phyloP scores from a whole-genome alignment of 2,329 filamentous ascomycete genomes.

The Pestalotiopsis fici region DNA sequence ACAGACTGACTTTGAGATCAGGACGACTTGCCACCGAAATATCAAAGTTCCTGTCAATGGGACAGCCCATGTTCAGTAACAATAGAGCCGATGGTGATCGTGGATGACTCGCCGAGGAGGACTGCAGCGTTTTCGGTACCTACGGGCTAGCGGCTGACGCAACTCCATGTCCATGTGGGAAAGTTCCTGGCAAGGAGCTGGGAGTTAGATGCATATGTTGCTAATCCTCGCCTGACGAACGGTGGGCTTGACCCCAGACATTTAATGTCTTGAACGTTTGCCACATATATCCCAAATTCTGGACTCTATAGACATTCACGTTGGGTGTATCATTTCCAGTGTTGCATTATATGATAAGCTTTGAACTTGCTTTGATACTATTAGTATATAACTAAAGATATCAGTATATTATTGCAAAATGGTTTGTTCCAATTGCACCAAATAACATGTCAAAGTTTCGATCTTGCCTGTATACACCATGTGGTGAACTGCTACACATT shows the following conservation, averaged over 20 bases:
- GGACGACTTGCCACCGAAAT: background rate
- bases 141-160: background rate
- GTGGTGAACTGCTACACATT: too few species aligned
- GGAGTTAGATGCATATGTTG: background rate
- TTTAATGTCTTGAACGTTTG: too few species aligned
- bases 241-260: background rate
- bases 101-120: background rate
- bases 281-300: too few species aligned
- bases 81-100: background rate
- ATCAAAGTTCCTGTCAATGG: background rate
- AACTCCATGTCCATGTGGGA: background rate
- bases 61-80: background rate
- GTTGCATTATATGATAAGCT: too few species aligned
- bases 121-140: background rate
- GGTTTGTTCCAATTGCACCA: too few species aligned
- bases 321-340: too few species aligned
- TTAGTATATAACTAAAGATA: too few species aligned
- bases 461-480: too few species aligned
- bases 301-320: too few species aligned
- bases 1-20: background rate
- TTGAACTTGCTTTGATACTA: too few species aligned
- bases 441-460: too few species aligned
- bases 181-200: background rate
- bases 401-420: too few species aligned
- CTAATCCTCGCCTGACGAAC: background rate